Conservation (phyloP, 306 rosid genomes). For the Castanea mollissima region DNA sequence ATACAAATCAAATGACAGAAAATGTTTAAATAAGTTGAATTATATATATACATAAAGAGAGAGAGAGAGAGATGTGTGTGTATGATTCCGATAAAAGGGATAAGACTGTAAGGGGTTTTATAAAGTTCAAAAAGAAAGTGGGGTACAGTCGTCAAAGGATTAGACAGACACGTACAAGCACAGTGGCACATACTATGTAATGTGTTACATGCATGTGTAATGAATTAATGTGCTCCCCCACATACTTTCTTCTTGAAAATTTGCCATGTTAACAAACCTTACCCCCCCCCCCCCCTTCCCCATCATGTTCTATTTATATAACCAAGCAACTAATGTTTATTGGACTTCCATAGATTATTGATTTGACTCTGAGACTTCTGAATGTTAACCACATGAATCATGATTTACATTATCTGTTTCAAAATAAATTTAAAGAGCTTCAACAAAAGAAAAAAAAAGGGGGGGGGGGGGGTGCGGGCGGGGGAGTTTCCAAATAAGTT, state of each 20-base stretch:
- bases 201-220: neutral
- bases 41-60: neutral
- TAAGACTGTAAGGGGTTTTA: neutral
- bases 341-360: neutral
- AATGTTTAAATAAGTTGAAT: neutral
- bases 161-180: neutral
- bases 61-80: too few species aligned
- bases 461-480: rapidly evolving
- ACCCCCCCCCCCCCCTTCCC: too few species aligned
- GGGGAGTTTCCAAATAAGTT: neutral
- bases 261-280: neutral
- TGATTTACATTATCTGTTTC: neutral
- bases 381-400: neutral
- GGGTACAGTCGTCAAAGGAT: neutral
- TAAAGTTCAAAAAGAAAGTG: neutral
- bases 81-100: neutral
- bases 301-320: neutral
- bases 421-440: too few species aligned
- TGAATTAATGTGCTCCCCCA: neutral
- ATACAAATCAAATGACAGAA: neutral
- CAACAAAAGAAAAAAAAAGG: too few species aligned
- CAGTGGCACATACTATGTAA: neutral
- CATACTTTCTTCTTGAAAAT: neutral
- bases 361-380: neutral
- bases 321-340: neutral